A percentile compares a stretch with the other conserved stretches of the same genome.
These are phyloP conservation scores for Huntiella omanensis DNA, from an alignment of 2,329 filamentous ascomycete genomes.

Conservation along the genomic window DNA sequence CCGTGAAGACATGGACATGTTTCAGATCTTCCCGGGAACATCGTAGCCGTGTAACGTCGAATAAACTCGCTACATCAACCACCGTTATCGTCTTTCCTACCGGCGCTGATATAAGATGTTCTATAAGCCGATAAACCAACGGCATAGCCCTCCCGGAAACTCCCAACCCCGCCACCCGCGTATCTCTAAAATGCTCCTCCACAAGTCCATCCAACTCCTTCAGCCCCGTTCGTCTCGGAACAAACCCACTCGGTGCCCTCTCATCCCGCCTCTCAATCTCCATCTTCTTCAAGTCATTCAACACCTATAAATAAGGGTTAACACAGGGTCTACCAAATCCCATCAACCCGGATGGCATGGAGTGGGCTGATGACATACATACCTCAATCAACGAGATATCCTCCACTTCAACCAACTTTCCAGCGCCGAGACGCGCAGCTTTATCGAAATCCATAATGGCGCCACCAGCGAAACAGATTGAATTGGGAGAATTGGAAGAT, in stretches of 20 bases:
- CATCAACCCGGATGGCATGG: neutral
- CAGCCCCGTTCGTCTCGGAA: constrained; percentile 22
- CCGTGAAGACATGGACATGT: constrained; percentile 32
- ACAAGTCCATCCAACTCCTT: constrained; percentile 28
- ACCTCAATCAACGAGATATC: constrained; percentile 42
- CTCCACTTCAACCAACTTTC: constrained; percentile 35
- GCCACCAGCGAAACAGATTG: constrained; percentile 36
- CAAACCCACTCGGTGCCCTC: constrained; percentile 7
- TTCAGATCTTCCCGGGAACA: constrained; percentile 22
- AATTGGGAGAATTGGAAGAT: constrained; percentile 29
- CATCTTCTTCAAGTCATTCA: too few relatives aligned
- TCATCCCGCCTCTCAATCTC: neutral
- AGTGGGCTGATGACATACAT: constrained; percentile 14
- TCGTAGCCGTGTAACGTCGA: constrained; percentile 31
- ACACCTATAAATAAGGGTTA: constrained; percentile 12
- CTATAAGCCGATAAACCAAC: constrained; percentile 36
- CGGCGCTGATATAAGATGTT: constrained; percentile 29
- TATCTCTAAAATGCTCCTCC: constrained; percentile 27
- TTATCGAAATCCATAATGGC: constrained; percentile 25
- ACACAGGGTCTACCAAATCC: constrained; percentile 2
- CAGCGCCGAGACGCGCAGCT: constrained; percentile 20
- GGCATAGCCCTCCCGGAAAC: constrained; percentile 34
- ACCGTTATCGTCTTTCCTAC: constrained; percentile 30
- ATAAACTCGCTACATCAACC: constrained; percentile 35
- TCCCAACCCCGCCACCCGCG: constrained; percentile 27